Percentiles rank a stretch among this genome's conserved stretches.
These are phyloP conservation scores for Podaxis carcinomalis DNA, from an alignment of 768 basidiomycete genomes.

Conservation along the genomic window DNA sequence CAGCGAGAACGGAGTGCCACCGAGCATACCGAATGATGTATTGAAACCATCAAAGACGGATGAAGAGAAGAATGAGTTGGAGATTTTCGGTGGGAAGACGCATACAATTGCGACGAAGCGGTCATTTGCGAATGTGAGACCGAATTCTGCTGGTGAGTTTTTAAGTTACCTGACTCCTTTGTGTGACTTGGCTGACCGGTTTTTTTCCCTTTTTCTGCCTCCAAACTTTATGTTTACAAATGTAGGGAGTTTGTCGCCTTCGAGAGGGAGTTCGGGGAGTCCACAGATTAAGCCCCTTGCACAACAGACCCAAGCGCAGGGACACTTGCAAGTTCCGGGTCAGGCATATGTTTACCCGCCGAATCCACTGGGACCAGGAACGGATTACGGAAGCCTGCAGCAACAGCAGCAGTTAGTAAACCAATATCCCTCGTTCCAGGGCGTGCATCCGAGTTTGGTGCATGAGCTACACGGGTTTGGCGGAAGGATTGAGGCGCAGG, in stretches of 20 bases:
- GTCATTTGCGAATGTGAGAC: neutral
- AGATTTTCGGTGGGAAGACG: slow-evolving; percentile 74
- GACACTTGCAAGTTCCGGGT: neutral
- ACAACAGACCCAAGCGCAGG: neutral
- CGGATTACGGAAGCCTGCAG: neutral
- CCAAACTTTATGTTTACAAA: neutral
- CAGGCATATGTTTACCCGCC: neutral
- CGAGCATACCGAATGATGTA: slow-evolving; percentile 45
- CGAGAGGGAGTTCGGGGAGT: neutral
- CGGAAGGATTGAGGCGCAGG: slow-evolving; percentile 46
- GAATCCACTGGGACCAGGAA: neutral
- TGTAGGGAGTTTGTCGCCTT: neutral
- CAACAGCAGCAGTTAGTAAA: neutral
- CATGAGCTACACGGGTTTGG: slow-evolving; percentile 55
- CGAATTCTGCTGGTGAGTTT: neutral
- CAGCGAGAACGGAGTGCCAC: slow-evolving; percentile 40
- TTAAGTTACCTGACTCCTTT: neutral
- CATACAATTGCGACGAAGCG: slow-evolving; percentile 34
- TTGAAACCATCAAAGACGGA: slow-evolving; percentile 45
- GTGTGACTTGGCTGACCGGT: neutral
- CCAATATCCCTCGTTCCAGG: neutral
- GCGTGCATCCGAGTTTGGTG: slow-evolving; percentile 51
- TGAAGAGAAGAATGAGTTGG: slow-evolving; percentile 62
- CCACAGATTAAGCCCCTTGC: neutral
- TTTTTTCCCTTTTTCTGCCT: neutral